Evolutionary conservation across 768 basidiomycete species (phyloP), one percentile per base, ranked within the genome.

Genomic region (Rhodotorula babjevae): DNA sequence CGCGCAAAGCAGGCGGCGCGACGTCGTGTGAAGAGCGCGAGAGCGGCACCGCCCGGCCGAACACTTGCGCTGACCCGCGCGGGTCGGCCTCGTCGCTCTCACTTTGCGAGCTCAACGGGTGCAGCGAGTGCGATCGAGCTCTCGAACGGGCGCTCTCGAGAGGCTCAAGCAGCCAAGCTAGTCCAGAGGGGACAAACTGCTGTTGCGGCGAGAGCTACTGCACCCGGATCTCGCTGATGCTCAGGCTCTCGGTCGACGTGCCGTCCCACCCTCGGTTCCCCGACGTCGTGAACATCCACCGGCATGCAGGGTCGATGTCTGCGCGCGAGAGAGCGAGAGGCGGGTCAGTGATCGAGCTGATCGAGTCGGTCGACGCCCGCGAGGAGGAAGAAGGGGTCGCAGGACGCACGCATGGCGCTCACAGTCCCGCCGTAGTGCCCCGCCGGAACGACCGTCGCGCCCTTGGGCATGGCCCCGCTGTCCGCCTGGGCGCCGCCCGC

Each of bases 341-440:
- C 36, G 36, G 9, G 36, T 36, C 36, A 36, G 36, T 36, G 62
- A 3, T 23, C 50, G n/a, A 36, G 40, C n/a, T n/a, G 23, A 42
- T 47, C 23, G 40, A 44, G 63, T 27, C 23, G 46, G 21, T 42
- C 63, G 42, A 25, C 36, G 36, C 36, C n/a, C 36, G 36, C 36
- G 36, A 36, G 36, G 36, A 36, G 36, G 36, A 36, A 9, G 36
- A 36, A 36, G 36, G 36, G 36, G 36, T 36, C 36, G 36, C 36
- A 36, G 36, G 40, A 87, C 92, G 79, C 82, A 97, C 95, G 82
- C 87, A 98, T 90, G 78, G 92, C 89, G 6, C 93, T 95, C 8
- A 97, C 87, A 77, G 89, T 90, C 16, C 94, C 95, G 50, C 94
- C 93, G 82, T 96, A 92, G 82, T 96, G 95, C 0, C 94, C 95